A percentile compares a stretch with the other conserved stretches of the same genome.
Evolutionary conservation across 2,329 filamentous ascomycete genomes (phyloP).

Genomic region (Aureobasidium sp.): DNA sequence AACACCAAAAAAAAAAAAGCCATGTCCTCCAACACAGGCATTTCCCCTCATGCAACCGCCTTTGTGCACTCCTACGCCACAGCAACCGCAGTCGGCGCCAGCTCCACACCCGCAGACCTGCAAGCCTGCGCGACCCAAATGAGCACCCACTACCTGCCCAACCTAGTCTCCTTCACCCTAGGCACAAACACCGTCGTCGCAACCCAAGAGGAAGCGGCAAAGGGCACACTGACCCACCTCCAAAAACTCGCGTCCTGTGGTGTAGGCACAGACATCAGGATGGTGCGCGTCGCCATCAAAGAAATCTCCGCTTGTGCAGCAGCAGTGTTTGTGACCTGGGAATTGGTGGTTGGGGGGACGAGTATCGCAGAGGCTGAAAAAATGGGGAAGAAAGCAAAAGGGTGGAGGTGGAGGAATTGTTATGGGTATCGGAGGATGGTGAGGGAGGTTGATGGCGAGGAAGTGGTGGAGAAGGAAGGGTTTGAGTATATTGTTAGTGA

Average conservation of each 20-base stretch:
- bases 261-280: slow-evolving; percentile 8
- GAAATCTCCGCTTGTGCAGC: background rate
- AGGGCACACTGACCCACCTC: slow-evolving; percentile 8
- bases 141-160: slow-evolving; percentile 11
- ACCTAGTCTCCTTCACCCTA: slow-evolving; percentile 6
- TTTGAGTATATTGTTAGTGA: slow-evolving; percentile 17
- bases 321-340: slow-evolving; percentile 16
- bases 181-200: background rate
- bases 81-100: background rate
- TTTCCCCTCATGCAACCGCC: background rate
- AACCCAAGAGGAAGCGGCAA: background rate
- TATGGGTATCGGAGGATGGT: slow-evolving; percentile 15
- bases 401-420: slow-evolving; percentile 16
- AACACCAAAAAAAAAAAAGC: background rate
- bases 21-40: slow-evolving; percentile 3
- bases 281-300: background rate
- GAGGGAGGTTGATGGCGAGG: background rate
- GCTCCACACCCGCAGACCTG: background rate
- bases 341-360: background rate
- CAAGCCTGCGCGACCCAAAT: slow-evolving; percentile 24
- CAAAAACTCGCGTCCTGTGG: slow-evolving; percentile 8
- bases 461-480: background rate
- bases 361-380: background rate
- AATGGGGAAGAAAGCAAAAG: background rate
- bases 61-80: slow-evolving; percentile 1